Evolutionary conservation across 2,329 filamentous ascomycete genomes (phyloP).

Genomic region (Onygenales sp.): DNA sequence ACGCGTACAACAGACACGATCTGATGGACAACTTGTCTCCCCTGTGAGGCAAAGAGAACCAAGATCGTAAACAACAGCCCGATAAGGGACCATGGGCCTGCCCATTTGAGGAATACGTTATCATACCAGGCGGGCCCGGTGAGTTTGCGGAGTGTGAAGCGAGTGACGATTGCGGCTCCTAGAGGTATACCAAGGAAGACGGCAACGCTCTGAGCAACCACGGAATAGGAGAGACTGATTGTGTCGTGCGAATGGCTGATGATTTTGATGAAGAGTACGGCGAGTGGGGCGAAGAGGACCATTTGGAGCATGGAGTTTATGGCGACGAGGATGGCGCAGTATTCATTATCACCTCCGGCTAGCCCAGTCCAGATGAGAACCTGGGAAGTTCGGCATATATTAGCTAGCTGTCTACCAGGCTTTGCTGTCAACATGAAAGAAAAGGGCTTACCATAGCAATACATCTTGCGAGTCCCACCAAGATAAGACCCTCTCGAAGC

Average conservation of each 20-base stretch:
- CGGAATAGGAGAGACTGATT: slow-evolving; percentile 47
- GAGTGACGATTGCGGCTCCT: slow-evolving; percentile 66
- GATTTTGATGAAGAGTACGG: slow-evolving; percentile 60
- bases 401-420: neutral
- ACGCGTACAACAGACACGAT: slow-evolving; percentile 76
- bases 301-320: slow-evolving; percentile 68
- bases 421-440: neutral
- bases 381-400: slow-evolving; percentile 17
- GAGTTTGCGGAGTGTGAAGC: slow-evolving; percentile 50
- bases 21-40: slow-evolving; percentile 65
- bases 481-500: slow-evolving; percentile 57
- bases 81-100: slow-evolving; percentile 66
- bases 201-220: slow-evolving; percentile 69
- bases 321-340: slow-evolving; percentile 72
- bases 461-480: slow-evolving; percentile 75
- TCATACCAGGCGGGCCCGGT: slow-evolving; percentile 56
- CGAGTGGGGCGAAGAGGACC: slow-evolving; percentile 60
- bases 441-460: slow-evolving; percentile 65
- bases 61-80: slow-evolving; percentile 81
- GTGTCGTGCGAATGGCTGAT: slow-evolving; percentile 46
- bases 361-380: slow-evolving; percentile 68
- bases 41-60: slow-evolving; percentile 76
- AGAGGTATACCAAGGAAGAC: slow-evolving; percentile 81
- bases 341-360: slow-evolving; percentile 68
- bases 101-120: slow-evolving; percentile 56